Conservation (phyloP, 2,329 filamentous ascomycete species). For the Diaporthe citriasiana region DNA sequence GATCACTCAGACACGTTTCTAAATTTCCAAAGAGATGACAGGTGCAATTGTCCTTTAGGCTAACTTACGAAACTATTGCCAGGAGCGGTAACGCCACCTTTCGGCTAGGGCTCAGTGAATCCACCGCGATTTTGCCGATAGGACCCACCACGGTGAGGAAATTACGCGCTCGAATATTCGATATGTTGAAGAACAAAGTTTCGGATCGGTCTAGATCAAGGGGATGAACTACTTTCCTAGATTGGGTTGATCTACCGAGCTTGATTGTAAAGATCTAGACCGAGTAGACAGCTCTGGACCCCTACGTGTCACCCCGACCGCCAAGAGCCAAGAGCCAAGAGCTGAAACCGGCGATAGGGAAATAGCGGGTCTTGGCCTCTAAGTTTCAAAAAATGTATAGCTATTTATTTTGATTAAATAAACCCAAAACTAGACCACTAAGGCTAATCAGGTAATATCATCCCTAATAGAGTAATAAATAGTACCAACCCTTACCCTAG, state of each 20-base stretch:
- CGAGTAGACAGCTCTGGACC: neutral
- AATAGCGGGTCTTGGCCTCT: too few species aligned
- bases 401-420: too few species aligned
- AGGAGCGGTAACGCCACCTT: neutral
- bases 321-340: slow-evolving; percentile 1
- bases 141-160: neutral
- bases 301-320: neutral
- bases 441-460: too few species aligned
- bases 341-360: too few species aligned
- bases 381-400: too few species aligned
- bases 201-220: neutral
- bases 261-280: neutral
- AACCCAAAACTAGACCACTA: too few species aligned
- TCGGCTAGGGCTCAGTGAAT: neutral
- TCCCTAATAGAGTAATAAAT: too few species aligned
- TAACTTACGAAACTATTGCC: neutral
- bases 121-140: too few species aligned
- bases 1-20: neutral
- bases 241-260: slow-evolving; percentile 27
- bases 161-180: neutral
- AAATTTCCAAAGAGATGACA: neutral
- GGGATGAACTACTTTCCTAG: slow-evolving; percentile 19
- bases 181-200: slow-evolving; percentile 1
- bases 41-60: too few species aligned
- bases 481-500: too few species aligned